Percentiles rank a stretch among this genome's conserved stretches.
Evolutionary conservation across 768 basidiomycete species (phyloP).

Genomic region (Rhodotorula diobovata): DNA sequence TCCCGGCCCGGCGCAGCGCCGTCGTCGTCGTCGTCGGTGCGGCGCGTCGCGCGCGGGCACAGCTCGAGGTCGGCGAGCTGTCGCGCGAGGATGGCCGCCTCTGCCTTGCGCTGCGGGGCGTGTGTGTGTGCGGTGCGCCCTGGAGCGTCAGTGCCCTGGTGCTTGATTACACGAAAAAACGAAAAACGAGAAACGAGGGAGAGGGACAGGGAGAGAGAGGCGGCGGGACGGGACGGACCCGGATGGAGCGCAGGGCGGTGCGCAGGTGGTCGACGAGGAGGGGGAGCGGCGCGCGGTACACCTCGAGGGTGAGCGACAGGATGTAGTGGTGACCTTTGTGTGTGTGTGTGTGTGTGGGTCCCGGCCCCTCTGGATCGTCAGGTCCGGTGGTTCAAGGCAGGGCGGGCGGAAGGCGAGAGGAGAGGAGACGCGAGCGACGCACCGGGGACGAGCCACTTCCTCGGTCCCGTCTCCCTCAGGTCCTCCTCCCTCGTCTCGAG

Average conservation of each 20-base stretch:
- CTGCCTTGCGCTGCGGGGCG: background rate
- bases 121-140: background rate
- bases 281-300: conserved; percentile 22
- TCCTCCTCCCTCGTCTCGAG: conserved; percentile 13
- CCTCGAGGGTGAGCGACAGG: conserved; percentile 18
- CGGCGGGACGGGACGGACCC: conserved; percentile 10
- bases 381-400: too few species aligned
- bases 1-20: background rate
- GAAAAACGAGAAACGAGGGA: too few species aligned
- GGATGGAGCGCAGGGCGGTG: conserved; percentile 1
- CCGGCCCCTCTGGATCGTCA: too few species aligned
- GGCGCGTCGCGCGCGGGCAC: background rate
- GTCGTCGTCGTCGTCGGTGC: too few species aligned
- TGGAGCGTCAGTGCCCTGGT: background rate
- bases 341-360: too few species aligned
- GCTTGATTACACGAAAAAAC: too few species aligned
- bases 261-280: conserved; percentile 16
- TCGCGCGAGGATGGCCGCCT: background rate
- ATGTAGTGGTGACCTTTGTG: conserved; percentile 34
- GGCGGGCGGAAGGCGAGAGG: too few species aligned
- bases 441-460: conserved; percentile 28
- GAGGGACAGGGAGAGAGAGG: background rate
- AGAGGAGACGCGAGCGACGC: background rate
- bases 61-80: conserved; percentile 5
- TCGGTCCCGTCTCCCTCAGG: conserved; percentile 11